Evolutionary conservation across 495 filamentous ascomycete species (phyloP).

Genomic region (Tetracladium setigerum): DNA sequence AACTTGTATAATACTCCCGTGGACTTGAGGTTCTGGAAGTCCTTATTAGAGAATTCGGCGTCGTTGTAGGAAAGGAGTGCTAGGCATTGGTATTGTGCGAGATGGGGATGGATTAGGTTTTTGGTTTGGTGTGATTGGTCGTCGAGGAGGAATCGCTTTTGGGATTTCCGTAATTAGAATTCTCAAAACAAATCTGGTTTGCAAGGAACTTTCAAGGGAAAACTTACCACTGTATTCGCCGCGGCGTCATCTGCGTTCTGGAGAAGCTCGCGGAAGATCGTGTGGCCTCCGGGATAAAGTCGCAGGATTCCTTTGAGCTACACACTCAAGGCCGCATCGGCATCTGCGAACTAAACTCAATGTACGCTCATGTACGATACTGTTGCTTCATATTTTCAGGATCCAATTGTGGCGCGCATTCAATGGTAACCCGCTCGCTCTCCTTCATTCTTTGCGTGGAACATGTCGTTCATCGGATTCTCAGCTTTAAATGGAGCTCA

Average conservation of each 20-base stretch:
- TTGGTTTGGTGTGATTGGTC: conserved; percentile 15
- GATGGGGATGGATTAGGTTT: conserved; percentile 22
- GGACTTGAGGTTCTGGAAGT: conserved; percentile 27
- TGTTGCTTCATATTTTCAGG: too few relatives aligned
- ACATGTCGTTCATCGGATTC: too few relatives aligned
- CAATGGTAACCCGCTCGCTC: too few relatives aligned
- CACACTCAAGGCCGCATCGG: too few relatives aligned
- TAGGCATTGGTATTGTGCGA: conserved; percentile 33
- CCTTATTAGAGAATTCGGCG: conserved; percentile 24
- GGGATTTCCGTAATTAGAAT: too few relatives aligned
- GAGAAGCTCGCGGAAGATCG: conserved; percentile 28
- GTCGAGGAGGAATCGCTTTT: conserved; percentile 26
- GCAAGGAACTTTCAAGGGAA: not conserved
- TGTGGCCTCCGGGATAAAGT: conserved; percentile 29
- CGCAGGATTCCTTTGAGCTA: conserved; percentile 26
- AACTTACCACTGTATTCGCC: conserved; percentile 21
- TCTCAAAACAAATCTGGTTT: not conserved
- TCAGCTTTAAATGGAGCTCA: too few relatives aligned
- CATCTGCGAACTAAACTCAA: too few relatives aligned
- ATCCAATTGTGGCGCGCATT: too few relatives aligned
- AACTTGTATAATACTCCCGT: conserved; percentile 32
- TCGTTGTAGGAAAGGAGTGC: conserved; percentile 34
- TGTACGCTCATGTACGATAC: too few relatives aligned
- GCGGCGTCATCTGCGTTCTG: conserved; percentile 32
- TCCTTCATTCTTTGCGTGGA: too few relatives aligned